phyloP scores from a whole-genome alignment of 2,329 filamentous ascomycete species.

The Corynespora cassiicola region DNA sequence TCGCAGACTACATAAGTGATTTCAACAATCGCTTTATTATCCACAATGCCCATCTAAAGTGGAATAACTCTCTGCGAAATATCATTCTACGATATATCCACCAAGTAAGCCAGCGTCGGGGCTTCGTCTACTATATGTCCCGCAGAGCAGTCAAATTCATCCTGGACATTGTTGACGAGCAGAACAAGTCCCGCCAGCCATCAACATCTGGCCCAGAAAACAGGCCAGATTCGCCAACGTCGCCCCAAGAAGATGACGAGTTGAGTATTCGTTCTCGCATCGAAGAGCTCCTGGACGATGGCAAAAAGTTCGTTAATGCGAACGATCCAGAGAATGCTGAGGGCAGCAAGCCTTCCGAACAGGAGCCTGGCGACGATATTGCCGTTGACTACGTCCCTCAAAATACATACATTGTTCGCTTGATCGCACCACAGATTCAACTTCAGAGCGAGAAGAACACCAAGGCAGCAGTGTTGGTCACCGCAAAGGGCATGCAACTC shows the following conservation, averaged over 20 bases:
- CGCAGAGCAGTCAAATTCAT: slow-evolving; percentile 97
- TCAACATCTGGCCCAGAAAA: slow-evolving; percentile 32
- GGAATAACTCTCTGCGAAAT: slow-evolving; percentile 95
- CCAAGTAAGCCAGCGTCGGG: slow-evolving; percentile 92
- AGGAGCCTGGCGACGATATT: slow-evolving; percentile 64
- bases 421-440: slow-evolving; percentile 97
- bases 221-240: slow-evolving; percentile 37
- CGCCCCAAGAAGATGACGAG: slow-evolving; percentile 63
- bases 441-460: slow-evolving; percentile 98
- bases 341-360: slow-evolving; percentile 42
- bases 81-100: slow-evolving; percentile 97
- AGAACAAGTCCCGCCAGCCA: slow-evolving; percentile 67
- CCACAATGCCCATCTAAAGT: slow-evolving; percentile 96
- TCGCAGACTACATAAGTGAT: slow-evolving; percentile 86
- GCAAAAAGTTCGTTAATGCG: slow-evolving; percentile 79
- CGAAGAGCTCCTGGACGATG: slow-evolving; percentile 82
- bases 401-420: slow-evolving; percentile 90
- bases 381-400: slow-evolving; percentile 87
- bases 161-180: slow-evolving; percentile 94
- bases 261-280: slow-evolving; percentile 83
- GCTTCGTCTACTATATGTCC: slow-evolving; percentile 98
- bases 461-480: slow-evolving; percentile 95
- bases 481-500: slow-evolving; percentile 96
- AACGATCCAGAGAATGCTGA: slow-evolving; percentile 59
- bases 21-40: slow-evolving; percentile 99